A percentile compares a stretch with the other conserved stretches of the same genome.
Evolutionary conservation across 441 rosid genomes (phyloP).

Genomic region (Pelargonium citronellum): DNA sequence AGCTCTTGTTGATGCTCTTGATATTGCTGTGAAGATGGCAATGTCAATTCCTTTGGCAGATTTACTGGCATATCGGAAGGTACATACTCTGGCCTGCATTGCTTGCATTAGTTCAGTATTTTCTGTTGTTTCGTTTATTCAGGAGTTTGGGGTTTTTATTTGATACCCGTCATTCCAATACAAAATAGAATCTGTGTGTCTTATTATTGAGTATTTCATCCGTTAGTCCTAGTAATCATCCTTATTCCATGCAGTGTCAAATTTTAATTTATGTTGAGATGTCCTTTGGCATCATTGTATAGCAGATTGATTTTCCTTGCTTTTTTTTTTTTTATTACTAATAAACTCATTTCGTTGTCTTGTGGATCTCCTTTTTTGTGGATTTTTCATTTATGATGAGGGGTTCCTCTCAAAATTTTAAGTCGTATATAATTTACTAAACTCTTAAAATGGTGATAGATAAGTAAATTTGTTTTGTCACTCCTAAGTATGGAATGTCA

Average conservation of each 20-base stretch:
- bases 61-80: slow-evolving; percentile 87
- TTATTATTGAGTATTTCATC: not conserved
- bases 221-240: not conserved
- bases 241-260: not conserved
- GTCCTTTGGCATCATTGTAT: no score
- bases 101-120: not conserved
- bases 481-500: not conserved
- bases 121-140: not conserved
- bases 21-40: slow-evolving; percentile 80
- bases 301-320: no score
- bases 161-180: no score
- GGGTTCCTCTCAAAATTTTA: no score
- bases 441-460: not conserved
- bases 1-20: slow-evolving; percentile 95
- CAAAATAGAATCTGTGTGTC: not conserved
- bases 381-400: no score
- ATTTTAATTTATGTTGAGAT: no score
- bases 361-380: no score
- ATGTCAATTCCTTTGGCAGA: slow-evolving; percentile 91
- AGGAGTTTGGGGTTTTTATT: no score
- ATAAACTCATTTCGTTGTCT: no score
- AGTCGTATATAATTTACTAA: not conserved
- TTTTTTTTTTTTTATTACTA: no score
- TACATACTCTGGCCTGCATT: slow-evolving; percentile 18
- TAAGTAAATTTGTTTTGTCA: not conserved